phyloP scores from a whole-genome alignment of 805 yeast genomes.

The Deakozyma indianensis region DNA sequence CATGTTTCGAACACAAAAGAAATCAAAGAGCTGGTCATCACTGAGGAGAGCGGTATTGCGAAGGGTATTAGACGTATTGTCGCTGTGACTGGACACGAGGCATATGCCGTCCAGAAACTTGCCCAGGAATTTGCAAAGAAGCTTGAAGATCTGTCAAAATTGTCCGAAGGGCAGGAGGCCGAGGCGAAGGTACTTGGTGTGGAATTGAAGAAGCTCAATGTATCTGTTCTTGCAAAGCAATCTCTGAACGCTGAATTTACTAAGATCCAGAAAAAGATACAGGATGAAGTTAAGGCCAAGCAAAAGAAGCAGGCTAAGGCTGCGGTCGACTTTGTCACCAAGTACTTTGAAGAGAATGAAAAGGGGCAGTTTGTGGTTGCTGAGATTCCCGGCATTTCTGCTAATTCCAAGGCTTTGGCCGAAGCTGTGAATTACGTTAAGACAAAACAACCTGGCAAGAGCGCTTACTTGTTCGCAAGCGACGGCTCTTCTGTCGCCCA shows the following conservation, averaged over 20 bases:
- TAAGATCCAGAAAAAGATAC: constrained; percentile 70
- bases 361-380: constrained; percentile 48
- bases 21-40: constrained; percentile 75
- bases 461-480: constrained; percentile 12
- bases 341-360: constrained; percentile 45
- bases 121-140: constrained; percentile 57
- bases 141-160: constrained; percentile 41
- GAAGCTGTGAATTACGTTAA: constrained; percentile 72
- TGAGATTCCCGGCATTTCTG: constrained; percentile 44
- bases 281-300: constrained; percentile 74
- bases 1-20: constrained; percentile 89
- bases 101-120: constrained; percentile 75
- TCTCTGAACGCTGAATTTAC: constrained; percentile 59
- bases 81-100: constrained; percentile 87
- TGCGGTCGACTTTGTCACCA: constrained; percentile 62
- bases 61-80: constrained; percentile 98
- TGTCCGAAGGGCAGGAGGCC: constrained; percentile 49
- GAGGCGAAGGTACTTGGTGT: constrained; percentile 75
- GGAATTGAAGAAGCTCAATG: constrained; percentile 62
- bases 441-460: constrained; percentile 11
- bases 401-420: constrained; percentile 86
- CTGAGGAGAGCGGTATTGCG: constrained; percentile 96
- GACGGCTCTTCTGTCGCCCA: constrained; percentile 69
- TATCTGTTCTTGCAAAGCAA: constrained; percentile 70
- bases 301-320: constrained; percentile 81